Percentiles rank a stretch among this genome's conserved stretches.
phyloP scores from a whole-genome alignment of 2,329 filamentous ascomycete genomes.

The Chrysoporthe deuterocubensis region DNA sequence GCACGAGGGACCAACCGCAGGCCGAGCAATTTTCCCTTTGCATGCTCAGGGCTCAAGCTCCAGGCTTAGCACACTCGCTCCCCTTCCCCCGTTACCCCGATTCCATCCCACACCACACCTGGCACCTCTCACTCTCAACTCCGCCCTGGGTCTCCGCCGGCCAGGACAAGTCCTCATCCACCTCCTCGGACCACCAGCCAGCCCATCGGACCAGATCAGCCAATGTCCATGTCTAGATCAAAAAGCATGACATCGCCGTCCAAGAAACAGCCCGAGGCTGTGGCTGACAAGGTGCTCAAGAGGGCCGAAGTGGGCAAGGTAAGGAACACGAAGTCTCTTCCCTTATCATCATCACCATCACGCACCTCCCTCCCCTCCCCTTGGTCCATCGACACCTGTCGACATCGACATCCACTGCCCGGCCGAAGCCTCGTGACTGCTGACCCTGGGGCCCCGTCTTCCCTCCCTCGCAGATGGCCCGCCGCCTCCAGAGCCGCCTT shows the following conservation, averaged over 20 bases:
- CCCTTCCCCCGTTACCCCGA: neutral
- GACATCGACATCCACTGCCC: neutral
- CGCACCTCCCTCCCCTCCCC: too few relatives aligned
- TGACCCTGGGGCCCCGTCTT: conserved; percentile 19
- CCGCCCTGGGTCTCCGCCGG: neutral
- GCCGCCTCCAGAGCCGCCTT: conserved; percentile 89
- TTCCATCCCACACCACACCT: conserved; percentile 11
- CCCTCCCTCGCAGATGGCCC: conserved; percentile 72
- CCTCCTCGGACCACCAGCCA: conserved; percentile 10
- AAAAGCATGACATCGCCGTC: conserved; percentile 62
- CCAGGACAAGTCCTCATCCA: neutral
- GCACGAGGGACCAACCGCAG: neutral
- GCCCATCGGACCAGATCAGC: conserved; percentile 11
- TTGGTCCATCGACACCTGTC: conserved; percentile 8
- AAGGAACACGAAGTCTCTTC: conserved; percentile 37
- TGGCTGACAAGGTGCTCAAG: conserved; percentile 71
- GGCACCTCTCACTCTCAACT: conserved; percentile 2
- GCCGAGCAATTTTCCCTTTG: neutral
- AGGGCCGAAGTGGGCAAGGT: conserved; percentile 78
- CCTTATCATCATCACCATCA: neutral
- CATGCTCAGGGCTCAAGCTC: conserved; percentile 1
- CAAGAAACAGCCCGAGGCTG: conserved; percentile 66
- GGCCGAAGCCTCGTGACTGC: conserved; percentile 25
- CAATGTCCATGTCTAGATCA: conserved; percentile 34
- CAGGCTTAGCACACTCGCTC: neutral